Percentiles rank a stretch among this genome's conserved stretches.
Conservation (phyloP, 140 eudicot genomes). For the Stevia rebaudiana region DNA sequence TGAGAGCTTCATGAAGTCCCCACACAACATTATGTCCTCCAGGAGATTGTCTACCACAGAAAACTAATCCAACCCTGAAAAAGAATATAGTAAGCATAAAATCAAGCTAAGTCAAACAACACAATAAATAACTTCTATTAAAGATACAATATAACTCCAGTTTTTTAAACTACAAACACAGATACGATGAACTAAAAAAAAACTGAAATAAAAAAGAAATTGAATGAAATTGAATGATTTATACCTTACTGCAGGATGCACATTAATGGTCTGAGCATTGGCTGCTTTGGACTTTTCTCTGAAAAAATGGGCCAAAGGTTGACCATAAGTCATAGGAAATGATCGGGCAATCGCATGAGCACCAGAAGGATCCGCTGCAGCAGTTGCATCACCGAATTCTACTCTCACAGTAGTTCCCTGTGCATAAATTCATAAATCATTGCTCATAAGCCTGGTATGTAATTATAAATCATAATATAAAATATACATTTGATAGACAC, state of each 20-base stretch:
- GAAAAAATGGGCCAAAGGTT: constrained; percentile 85
- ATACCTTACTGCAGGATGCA: constrained; percentile 82
- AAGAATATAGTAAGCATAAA: constrained; percentile 5
- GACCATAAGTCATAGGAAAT: constrained; percentile 92
- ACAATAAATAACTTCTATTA: background rate
- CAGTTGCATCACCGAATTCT: constrained; percentile 84
- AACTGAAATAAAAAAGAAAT: background rate
- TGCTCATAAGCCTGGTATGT: background rate
- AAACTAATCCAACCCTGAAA: constrained; percentile 88
- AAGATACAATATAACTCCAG: background rate
- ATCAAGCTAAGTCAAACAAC: background rate
- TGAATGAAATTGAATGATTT: background rate
- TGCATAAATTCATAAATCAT: constrained; percentile 16
- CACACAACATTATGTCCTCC: constrained; percentile 98
- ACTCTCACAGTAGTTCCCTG: constrained; percentile 93
- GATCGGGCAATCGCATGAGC: constrained; percentile 66
- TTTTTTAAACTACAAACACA: background rate
- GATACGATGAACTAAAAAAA: background rate
- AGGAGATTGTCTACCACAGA: constrained; percentile 98
- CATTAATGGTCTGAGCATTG: constrained; percentile 81
- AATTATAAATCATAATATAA: background rate
- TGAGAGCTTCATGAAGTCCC: constrained; percentile 93
- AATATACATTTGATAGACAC: background rate
- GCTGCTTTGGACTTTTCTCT: constrained; percentile 73
- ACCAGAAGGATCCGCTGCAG: constrained; percentile 72